Base-by-base conservation (phyloP, 768 basidiomycete species). In the Galerina sulciceps region DNA sequence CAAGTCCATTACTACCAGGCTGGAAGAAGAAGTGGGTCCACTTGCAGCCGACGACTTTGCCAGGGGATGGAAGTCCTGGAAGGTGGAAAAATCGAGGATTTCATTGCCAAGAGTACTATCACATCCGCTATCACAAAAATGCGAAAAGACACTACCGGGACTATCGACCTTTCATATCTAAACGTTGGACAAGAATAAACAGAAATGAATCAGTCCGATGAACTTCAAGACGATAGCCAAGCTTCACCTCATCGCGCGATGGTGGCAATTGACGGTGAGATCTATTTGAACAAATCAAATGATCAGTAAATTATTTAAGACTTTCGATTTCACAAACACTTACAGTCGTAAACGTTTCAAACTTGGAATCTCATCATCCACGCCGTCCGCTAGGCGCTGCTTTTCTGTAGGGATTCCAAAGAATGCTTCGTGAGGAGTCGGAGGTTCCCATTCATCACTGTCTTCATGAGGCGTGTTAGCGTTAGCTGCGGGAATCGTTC, bases 1-100 rank as follows among this genome's bases (percentile, higher is more conserved):
- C 53, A 66, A 34, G 49, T 61, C 31, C 52, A 63, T 52, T 22
- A 43, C 1, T 55, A 38, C 35, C 47, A 51, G 38, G 41, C 58
- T 2, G 64, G 64, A 6, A 44, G 58, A 4, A 52, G 47, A 10
- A n/a, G 57, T n/a, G 35, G 46, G 60, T 37, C n/a, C 9, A 15
- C 43, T 43, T 43, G 17, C 10, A 31, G 31, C 3, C 13, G 64
- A 65, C 18, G 45, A 59, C 36, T 65, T 65, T 22, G 17, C 38
- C 37, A 14, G 37, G 55, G 36, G 20, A 38, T 23, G 31, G 34
- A 41, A 31, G 40, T 44, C 10, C 42, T 58, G 6, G 54, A 57
- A 37, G 54, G 45, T 14, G 59, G 50, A 0, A 60, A 64, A 45
- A 49, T 64, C 5, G 44, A 57, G 18, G 55, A 53, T n/a, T 64